phyloP scores from a whole-genome alignment of 2,329 filamentous ascomycete genomes.

The Apiospora phragmitis region DNA sequence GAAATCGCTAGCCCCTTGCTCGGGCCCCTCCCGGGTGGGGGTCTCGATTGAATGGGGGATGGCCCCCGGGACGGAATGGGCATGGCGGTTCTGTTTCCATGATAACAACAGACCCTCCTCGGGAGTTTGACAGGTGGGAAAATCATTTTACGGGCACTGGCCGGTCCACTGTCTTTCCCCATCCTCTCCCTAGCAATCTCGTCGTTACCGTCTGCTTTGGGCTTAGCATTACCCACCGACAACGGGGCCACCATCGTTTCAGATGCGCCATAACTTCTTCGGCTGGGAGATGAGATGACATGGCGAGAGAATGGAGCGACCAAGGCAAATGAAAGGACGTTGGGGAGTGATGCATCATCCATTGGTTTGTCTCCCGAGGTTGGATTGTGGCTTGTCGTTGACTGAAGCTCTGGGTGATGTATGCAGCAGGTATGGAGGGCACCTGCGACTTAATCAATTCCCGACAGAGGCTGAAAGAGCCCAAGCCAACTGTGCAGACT shows the following conservation, averaged over 20 bases:
- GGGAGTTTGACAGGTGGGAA: background rate
- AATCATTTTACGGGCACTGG: background rate
- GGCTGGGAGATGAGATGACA: background rate
- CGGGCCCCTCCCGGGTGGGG: no score
- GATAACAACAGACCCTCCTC: background rate
- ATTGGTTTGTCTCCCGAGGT: background rate
- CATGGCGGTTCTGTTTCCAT: background rate
- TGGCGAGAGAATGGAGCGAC: conserved; percentile 1
- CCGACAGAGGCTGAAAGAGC: background rate
- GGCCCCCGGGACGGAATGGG: no score
- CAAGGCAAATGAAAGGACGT: background rate
- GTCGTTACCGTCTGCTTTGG: background rate
- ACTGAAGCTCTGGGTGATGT: background rate
- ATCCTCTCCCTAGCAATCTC: background rate
- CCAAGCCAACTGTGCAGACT: background rate
- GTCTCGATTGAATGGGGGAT: no score
- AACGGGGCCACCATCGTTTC: background rate
- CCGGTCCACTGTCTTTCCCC: background rate
- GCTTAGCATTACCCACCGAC: background rate
- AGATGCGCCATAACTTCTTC: background rate
- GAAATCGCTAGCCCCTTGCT: no score
- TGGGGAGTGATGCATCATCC: background rate
- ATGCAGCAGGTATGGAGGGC: background rate
- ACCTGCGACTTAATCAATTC: background rate
- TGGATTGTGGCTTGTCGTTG: background rate